These are phyloP conservation scores for Podospora australis DNA, from an alignment of 495 filamentous ascomycete genomes.

Conservation along the genomic window DNA sequence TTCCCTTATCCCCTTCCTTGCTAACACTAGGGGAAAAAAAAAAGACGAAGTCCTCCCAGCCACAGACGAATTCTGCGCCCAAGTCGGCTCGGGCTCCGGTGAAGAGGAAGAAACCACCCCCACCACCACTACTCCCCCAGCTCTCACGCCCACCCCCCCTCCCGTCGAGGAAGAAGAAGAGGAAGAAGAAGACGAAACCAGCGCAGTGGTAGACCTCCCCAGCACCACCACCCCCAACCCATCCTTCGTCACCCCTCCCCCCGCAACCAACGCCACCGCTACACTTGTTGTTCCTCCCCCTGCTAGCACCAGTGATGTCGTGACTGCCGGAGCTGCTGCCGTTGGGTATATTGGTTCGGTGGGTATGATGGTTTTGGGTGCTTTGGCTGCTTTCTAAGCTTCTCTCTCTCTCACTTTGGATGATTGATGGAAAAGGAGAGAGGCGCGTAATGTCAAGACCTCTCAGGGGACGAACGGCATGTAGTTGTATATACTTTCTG, in stretches of 20 bases:
- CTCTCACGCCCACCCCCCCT: slow-evolving; percentile 8
- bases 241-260: slow-evolving; percentile 1
- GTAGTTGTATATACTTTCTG: too few relatives aligned
- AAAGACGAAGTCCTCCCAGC: slow-evolving; percentile 36
- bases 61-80: slow-evolving; percentile 27
- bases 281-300: slow-evolving; percentile 2
- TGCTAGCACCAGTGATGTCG: neutral
- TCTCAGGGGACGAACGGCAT: too few relatives aligned
- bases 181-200: neutral
- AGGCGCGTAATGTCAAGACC: too few relatives aligned
- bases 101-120: neutral
- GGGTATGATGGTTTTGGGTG: slow-evolving; percentile 22
- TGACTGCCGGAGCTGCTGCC: slow-evolving; percentile 19
- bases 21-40: neutral
- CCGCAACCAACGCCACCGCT: slow-evolving; percentile 10
- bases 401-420: too few relatives aligned
- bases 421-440: neutral
- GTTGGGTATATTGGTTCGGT: slow-evolving; percentile 18
- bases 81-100: slow-evolving; percentile 13
- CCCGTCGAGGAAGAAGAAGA: slow-evolving; percentile 9
- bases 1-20: slow-evolving; percentile 1
- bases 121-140: slow-evolving; percentile 4
- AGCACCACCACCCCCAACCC: slow-evolving; percentile 4
- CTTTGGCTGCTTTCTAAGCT: slow-evolving; percentile 25
- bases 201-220: neutral